Percentiles rank a stretch among this genome's conserved stretches.
Evolutionary conservation across 2,329 filamentous ascomycete genomes (phyloP).

Genomic region (Zopfia rhizophila): DNA sequence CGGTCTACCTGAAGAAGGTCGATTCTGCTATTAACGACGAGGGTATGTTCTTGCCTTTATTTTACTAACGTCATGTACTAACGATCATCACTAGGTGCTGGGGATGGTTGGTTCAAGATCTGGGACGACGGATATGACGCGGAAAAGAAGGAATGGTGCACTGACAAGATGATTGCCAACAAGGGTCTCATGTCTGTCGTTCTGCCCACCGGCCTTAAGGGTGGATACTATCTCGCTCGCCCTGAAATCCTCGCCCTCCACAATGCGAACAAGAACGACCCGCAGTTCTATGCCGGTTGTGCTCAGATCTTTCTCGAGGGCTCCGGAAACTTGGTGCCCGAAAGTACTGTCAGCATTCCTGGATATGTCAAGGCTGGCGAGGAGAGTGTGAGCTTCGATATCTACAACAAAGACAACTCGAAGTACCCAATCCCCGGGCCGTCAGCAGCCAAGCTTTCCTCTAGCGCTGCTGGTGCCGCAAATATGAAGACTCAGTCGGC

Average conservation of each 20-base stretch:
- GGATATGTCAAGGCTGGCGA: constrained; percentile 69
- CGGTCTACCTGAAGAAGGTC: constrained; percentile 79
- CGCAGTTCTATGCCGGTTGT: constrained; percentile 80
- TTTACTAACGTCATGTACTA: constrained; percentile 7
- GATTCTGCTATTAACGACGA: constrained; percentile 64
- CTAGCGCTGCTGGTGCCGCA: constrained; percentile 29
- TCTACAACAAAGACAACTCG: constrained; percentile 62
- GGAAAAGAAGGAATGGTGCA: constrained; percentile 71
- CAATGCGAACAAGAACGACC: constrained; percentile 61
- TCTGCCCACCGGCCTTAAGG: constrained; percentile 69
- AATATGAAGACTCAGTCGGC: constrained; percentile 25
- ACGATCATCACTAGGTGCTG: constrained; percentile 48
- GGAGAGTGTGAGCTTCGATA: constrained; percentile 70
- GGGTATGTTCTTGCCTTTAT: constrained; percentile 31
- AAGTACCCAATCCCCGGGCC: constrained; percentile 69
- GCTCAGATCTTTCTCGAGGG: constrained; percentile 74
- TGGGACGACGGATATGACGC: constrained; percentile 74
- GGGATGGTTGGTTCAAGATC: constrained; percentile 82
- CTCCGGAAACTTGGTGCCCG: constrained; percentile 58
- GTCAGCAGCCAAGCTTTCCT: constrained; percentile 60
- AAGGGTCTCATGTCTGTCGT: constrained; percentile 71
- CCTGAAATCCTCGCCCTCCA: constrained; percentile 77
- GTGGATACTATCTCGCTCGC: constrained; percentile 76
- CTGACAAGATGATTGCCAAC: constrained; percentile 72
- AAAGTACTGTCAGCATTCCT: constrained; percentile 71